Conservation (phyloP, 306 rosid genomes). For the Adenanthera pavonina region DNA sequence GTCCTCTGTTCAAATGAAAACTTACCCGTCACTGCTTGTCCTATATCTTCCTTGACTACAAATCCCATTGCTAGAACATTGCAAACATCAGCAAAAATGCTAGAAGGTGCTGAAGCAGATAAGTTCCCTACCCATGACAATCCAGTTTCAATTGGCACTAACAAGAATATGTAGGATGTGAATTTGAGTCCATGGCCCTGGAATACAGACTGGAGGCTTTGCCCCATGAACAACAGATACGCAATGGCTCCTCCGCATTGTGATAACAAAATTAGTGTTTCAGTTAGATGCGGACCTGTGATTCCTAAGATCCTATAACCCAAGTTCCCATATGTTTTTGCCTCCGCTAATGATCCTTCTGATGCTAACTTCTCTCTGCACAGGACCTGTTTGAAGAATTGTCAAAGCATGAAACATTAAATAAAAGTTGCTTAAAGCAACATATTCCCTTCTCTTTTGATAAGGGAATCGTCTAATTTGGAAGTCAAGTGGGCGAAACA, state of each 20-base stretch:
- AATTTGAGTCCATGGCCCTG: conserved; percentile 40
- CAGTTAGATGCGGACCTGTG: conserved; percentile 69
- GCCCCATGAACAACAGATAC: conserved; percentile 79
- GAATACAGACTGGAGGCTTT: conserved; percentile 68
- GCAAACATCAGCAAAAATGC: conserved; percentile 80
- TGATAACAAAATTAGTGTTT: conserved; percentile 58
- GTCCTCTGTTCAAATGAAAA: conserved; percentile 64
- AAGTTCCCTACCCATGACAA: conserved; percentile 78
- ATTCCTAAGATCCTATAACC: conserved; percentile 67
- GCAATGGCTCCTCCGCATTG: conserved; percentile 81
- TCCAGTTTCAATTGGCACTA: conserved; percentile 69
- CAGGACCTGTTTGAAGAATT: conserved; percentile 46
- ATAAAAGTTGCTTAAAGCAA: neutral
- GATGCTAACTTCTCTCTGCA: conserved; percentile 74
- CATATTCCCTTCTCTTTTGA: conserved; percentile 6
- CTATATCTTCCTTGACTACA: conserved; percentile 73
- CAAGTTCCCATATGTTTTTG: conserved; percentile 70
- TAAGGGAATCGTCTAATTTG: conserved; percentile 14
- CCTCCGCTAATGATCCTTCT: conserved; percentile 52
- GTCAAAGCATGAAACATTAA: conserved; percentile 9
- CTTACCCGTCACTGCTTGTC: conserved; percentile 40
- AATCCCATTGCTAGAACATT: conserved; percentile 77
- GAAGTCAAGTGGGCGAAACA: neutral
- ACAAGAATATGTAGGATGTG: conserved; percentile 52
- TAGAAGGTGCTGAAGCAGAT: conserved; percentile 74